phyloP scores from a whole-genome alignment of 148 eudicot species.

The Tetragonia tetragonoides region DNA sequence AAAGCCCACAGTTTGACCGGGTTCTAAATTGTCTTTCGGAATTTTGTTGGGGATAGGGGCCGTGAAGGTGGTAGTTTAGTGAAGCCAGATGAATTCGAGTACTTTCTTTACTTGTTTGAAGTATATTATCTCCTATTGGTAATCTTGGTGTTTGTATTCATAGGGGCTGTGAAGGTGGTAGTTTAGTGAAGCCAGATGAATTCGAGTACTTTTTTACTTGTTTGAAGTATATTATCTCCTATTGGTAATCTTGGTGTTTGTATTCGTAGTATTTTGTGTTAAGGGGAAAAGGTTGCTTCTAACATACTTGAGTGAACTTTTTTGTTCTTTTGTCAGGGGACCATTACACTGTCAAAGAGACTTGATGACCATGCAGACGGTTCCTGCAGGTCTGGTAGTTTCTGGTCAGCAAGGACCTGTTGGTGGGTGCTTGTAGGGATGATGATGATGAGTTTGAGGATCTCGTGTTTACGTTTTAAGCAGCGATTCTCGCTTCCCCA shows the following conservation, averaged over 20 bases:
- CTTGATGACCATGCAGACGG: conserved; percentile 19
- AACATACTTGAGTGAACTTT: not conserved
- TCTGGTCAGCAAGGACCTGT: conserved; percentile 34
- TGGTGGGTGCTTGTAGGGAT: conserved; percentile 48
- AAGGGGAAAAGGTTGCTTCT: not conserved
- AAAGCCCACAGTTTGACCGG: not conserved
- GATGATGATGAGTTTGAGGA: conserved; percentile 32
- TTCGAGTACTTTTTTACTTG: too few species aligned
- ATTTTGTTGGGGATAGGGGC: not conserved
- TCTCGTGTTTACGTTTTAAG: conserved; percentile 24
- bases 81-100: not conserved
- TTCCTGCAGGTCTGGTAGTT: conserved; percentile 23
- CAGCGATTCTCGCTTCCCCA: conserved; percentile 23
- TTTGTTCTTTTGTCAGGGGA: conserved; percentile 18
- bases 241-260: not conserved
- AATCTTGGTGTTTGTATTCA: not conserved
- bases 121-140: not conserved
- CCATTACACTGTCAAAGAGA: conserved; percentile 14
- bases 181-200: not conserved
- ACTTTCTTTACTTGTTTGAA: not conserved
- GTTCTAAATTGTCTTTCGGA: not conserved
- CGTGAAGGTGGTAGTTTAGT: not conserved
- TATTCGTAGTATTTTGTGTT: not conserved
- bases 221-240: not conserved
- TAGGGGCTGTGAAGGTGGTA: not conserved